These are phyloP conservation scores for Pleochaeta shiraiana DNA, from an alignment of 2,329 filamentous ascomycete genomes.

Conservation along the genomic window DNA sequence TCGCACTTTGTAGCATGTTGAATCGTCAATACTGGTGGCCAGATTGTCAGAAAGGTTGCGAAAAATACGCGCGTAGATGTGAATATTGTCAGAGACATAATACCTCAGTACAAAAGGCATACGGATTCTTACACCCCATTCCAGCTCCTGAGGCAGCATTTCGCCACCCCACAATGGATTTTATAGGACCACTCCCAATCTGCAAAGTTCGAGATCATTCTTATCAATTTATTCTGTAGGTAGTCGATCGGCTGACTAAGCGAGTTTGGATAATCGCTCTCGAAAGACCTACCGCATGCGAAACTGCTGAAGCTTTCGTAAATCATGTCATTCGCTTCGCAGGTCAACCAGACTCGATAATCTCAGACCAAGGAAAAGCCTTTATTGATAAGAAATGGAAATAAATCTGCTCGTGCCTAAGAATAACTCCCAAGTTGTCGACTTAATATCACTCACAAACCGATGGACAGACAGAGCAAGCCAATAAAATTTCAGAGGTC, in stretches of 20 bases:
- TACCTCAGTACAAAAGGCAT: background rate
- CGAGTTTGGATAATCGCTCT: background rate
- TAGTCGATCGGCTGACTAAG: background rate
- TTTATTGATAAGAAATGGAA: background rate
- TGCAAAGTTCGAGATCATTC: background rate
- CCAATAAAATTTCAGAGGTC: background rate
- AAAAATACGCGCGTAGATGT: background rate
- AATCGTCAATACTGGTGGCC: background rate
- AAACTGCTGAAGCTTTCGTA: slow-evolving; percentile 8
- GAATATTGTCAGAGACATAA: background rate
- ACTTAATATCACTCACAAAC: background rate
- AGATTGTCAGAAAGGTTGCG: background rate
- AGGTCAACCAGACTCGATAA: background rate
- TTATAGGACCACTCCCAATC: background rate
- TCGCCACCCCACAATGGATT: background rate
- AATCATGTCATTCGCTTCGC: slow-evolving; percentile 11
- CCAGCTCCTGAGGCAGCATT: background rate
- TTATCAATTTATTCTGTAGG: background rate
- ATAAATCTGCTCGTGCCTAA: background rate
- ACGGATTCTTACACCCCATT: background rate
- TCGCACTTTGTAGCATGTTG: background rate
- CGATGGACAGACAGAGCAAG: background rate
- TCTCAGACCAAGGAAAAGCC: background rate
- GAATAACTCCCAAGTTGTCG: background rate
- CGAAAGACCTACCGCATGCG: background rate